Evolutionary conservation across 1,284 basidiomycete genomes (phyloP), one percentile per base, ranked within the genome.

Genomic region (Ceratobasidium sp.): DNA sequence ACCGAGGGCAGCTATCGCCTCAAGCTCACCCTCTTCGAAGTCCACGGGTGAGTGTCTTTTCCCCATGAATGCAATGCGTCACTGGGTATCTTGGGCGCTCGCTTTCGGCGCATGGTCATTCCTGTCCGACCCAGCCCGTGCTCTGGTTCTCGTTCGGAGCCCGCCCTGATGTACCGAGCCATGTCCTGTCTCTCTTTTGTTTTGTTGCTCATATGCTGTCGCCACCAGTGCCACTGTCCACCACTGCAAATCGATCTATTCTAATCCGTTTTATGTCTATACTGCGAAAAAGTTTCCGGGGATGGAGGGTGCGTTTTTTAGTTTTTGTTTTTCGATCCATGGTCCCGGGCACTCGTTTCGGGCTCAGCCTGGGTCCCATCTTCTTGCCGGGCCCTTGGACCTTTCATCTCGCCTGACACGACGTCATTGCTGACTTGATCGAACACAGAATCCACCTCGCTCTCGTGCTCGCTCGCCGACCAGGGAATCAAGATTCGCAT

Each of bases 221-320:
- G 14, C 36, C 8, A 60, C 50, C 79, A 92, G 92, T 39, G 89
- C 91, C 76, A 89, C 90, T 74, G 92, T 94, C 21, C 88, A 89
- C 71, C 93, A 95, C 79, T 96, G 94, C 83, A 94, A 93, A 77
- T 92, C 90, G 0, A 92, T 94, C 71, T 92, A 90, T 81, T 94
- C 93, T 0, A 87, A 90, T 0, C 88, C 91, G 0, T 96, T 96
- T 80, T 93, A 94, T 75, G 92, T 96, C 32, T 97, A 94, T 79
- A 94, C 94, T 0, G 93, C 94, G 3, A 97, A 97, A 84, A 94
- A 96, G 81, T 97, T 96, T 79, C 94, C 94, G 0, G 93, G 93
- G 26, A 95, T 96, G 91, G 91, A 93, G 84, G 90, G 93, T 92
- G 75, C 50, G 88, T 81, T 14, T 34, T 36, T n/a, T 57, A n/a